These are phyloP conservation scores for Suillus occidentalis DNA, from an alignment of 768 basidiomycete species.

Conservation along the genomic window DNA sequence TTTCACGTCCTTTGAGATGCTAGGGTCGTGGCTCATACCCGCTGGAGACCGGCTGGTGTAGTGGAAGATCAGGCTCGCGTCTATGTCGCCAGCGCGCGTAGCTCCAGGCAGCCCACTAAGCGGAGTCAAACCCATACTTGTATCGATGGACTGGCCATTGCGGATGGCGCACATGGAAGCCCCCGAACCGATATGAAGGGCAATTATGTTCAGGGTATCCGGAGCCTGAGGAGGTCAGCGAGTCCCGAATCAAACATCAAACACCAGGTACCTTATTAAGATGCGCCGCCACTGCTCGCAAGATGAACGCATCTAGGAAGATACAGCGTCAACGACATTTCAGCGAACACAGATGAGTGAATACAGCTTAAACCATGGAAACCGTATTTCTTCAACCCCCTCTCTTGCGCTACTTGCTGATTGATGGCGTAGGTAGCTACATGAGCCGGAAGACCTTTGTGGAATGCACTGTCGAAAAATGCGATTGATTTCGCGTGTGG, in stretches of 20 bases:
- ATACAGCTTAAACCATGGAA: conserved; percentile 85
- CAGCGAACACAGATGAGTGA: neutral
- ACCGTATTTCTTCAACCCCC: conserved; percentile 84
- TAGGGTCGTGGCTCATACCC: conserved; percentile 55
- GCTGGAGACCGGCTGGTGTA: conserved; percentile 54
- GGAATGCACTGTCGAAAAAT: conserved; percentile 88
- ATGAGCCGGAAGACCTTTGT: conserved; percentile 71
- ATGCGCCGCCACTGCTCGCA: conserved; percentile 56
- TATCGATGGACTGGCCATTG: conserved; percentile 75
- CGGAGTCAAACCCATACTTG: conserved; percentile 91
- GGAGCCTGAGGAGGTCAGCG: conserved; percentile 32
- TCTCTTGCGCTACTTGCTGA: conserved; percentile 55
- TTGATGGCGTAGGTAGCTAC: conserved; percentile 81
- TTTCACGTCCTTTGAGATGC: conserved; percentile 44
- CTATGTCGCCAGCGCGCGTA: conserved; percentile 80
- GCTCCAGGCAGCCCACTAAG: conserved; percentile 87
- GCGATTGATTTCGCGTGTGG: conserved; percentile 74
- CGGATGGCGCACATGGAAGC: conserved; percentile 80
- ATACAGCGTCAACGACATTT: neutral
- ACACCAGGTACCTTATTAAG: conserved; percentile 48
- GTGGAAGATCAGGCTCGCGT: conserved; percentile 88
- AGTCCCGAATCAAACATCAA: neutral
- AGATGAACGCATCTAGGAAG: conserved; percentile 62
- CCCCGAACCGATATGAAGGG: conserved; percentile 89
- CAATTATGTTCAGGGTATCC: conserved; percentile 66